These are phyloP conservation scores for Cadophora sp. DNA, from an alignment of 2,329 filamentous ascomycete species.

Conservation along the genomic window DNA sequence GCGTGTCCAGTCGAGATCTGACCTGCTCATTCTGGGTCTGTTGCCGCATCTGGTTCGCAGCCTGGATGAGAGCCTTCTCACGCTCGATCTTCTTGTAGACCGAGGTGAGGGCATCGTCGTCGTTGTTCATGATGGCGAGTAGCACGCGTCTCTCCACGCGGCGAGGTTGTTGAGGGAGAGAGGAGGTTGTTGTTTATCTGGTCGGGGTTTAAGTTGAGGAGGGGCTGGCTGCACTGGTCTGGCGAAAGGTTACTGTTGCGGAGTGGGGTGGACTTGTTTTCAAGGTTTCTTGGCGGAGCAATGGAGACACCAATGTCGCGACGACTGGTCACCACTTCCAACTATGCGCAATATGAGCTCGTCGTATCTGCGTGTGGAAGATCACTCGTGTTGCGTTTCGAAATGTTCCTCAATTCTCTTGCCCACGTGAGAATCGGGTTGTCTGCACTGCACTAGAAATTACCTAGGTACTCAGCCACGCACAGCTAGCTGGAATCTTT, in stretches of 20 bases:
- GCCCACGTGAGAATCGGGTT: not conserved
- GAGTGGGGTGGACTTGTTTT: slow-evolving; percentile 30
- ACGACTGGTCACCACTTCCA: not conserved
- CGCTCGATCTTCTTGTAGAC: slow-evolving; percentile 98
- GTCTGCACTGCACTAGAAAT: slow-evolving; percentile 4
- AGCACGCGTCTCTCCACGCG: slow-evolving; percentile 37
- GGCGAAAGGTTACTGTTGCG: slow-evolving; percentile 27
- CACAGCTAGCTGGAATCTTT: slow-evolving; percentile 1
- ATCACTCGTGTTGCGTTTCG: slow-evolving; percentile 33
- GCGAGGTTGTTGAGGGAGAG: slow-evolving; percentile 21
- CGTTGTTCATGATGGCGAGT: slow-evolving; percentile 58
- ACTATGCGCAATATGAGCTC: slow-evolving; percentile 15
- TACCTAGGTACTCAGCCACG: slow-evolving; percentile 12
- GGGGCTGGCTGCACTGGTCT: slow-evolving; percentile 4
- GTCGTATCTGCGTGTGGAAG: slow-evolving; percentile 19
- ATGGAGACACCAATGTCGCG: not conserved
- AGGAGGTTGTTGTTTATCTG: slow-evolving; percentile 2
- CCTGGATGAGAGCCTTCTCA: slow-evolving; percentile 93
- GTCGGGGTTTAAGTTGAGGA: slow-evolving; percentile 6
- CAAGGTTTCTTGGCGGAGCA: slow-evolving; percentile 27
- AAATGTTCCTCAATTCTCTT: slow-evolving; percentile 28
- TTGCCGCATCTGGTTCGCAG: slow-evolving; percentile 92
- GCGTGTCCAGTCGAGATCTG: slow-evolving; percentile 86
- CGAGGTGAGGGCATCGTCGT: slow-evolving; percentile 72
- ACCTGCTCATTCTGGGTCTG: slow-evolving; percentile 94